Evolutionary conservation across 2,329 filamentous ascomycete species (phyloP).

Genomic region (Anthostomella pinea): DNA sequence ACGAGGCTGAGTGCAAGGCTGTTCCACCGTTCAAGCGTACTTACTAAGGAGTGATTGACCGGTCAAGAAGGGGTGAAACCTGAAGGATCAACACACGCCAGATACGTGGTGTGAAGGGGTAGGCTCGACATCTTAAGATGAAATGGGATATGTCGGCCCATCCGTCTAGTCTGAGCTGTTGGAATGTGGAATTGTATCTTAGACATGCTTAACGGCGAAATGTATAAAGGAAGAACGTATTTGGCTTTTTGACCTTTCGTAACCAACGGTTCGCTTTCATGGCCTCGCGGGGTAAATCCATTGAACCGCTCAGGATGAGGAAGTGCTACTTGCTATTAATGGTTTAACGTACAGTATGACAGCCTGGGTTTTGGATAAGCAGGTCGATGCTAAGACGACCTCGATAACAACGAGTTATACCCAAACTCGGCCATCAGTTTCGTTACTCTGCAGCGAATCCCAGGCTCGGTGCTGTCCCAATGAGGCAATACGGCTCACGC

Average conservation of each 20-base stretch:
- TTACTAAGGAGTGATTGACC: slow-evolving; percentile 54
- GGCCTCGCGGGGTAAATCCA: neutral
- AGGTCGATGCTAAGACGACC: too few species aligned
- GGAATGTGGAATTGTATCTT: slow-evolving; percentile 23
- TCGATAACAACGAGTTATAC: too few species aligned
- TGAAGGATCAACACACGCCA: slow-evolving; percentile 15
- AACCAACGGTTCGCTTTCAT: too few species aligned
- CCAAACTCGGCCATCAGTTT: too few species aligned
- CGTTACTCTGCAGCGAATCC: too few species aligned
- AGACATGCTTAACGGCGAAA: slow-evolving; percentile 20
- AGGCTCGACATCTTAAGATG: slow-evolving; percentile 1
- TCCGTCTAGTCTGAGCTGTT: slow-evolving; percentile 8
- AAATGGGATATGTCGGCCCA: slow-evolving; percentile 5
- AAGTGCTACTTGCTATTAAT: too few species aligned
- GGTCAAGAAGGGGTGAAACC: slow-evolving; percentile 5
- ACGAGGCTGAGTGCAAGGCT: slow-evolving; percentile 93
- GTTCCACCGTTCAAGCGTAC: slow-evolving; percentile 96
- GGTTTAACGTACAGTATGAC: too few species aligned
- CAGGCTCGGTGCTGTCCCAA: too few species aligned
- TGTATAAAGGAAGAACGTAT: slow-evolving; percentile 27
- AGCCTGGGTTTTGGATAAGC: too few species aligned
- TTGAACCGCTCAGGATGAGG: too few species aligned
- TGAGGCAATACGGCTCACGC: too few species aligned
- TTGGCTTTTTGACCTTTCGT: slow-evolving; percentile 9
- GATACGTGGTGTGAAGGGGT: slow-evolving; percentile 11